Percentiles rank a stretch among this genome's conserved stretches.
Conservation (phyloP, 1,139 yeast genomes). For the Ashbya aceris region DNA sequence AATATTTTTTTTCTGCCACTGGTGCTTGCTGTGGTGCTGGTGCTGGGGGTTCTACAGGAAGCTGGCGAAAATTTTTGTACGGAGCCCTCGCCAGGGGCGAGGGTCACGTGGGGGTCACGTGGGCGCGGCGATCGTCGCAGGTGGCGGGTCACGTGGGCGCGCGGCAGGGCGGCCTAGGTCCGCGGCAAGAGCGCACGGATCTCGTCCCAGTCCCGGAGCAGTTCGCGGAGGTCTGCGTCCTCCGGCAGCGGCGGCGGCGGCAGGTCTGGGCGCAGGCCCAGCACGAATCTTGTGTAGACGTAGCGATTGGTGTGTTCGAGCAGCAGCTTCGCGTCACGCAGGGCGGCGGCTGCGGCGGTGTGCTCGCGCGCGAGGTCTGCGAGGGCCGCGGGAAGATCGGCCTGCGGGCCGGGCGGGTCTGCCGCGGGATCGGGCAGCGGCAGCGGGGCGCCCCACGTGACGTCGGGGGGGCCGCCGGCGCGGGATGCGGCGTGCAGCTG, state of each 20-base stretch:
- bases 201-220: slow-evolving; percentile 17
- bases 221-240: slow-evolving; percentile 10
- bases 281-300: slow-evolving; percentile 13
- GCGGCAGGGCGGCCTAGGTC: too few relatives aligned
- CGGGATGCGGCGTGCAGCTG: slow-evolving; percentile 4
- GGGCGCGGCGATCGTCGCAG: too few relatives aligned
- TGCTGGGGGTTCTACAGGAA: too few relatives aligned
- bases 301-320: slow-evolving; percentile 13
- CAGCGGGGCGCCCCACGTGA: slow-evolving; percentile 7
- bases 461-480: slow-evolving; percentile 2
- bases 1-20: slow-evolving; percentile 1
- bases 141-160: too few relatives aligned
- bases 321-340: slow-evolving; percentile 11
- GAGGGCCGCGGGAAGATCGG: background rate
- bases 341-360: slow-evolving; percentile 3
- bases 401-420: background rate
- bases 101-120: too few relatives aligned
- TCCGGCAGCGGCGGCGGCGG: background rate
- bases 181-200: slow-evolving; percentile 10
- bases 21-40: too few relatives aligned
- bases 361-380: slow-evolving; percentile 2
- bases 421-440: background rate
- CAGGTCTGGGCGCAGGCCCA: slow-evolving; percentile 2
- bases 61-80: too few relatives aligned
- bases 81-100: background rate